A percentile compares a stretch with the other conserved stretches of the same genome.
Conservation (phyloP, 192 early-diverging fungal species). For the Dissophora globulifera region DNA sequence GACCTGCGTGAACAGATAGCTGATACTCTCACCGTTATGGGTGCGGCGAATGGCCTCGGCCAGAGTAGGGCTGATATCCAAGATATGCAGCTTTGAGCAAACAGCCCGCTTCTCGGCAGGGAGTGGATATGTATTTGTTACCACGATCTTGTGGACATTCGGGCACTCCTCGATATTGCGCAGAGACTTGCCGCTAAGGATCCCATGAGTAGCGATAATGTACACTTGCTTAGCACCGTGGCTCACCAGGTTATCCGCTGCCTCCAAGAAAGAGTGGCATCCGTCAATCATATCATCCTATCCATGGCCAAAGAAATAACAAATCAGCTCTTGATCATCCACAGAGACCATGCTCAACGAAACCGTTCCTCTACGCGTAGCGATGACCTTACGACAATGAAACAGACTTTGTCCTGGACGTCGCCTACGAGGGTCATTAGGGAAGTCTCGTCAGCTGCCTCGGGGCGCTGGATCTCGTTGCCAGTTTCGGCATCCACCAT, state of each 20-base stretch:
- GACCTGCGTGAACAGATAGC: conserved; percentile 81
- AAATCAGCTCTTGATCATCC: too few species aligned
- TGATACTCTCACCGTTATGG: conserved; percentile 95
- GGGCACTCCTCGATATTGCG: conserved; percentile 84
- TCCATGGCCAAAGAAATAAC: neutral
- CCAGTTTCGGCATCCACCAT: conserved; percentile 56
- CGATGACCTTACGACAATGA: conserved; percentile 86
- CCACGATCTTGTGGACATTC: conserved; percentile 81
- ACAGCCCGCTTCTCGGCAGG: conserved; percentile 72
- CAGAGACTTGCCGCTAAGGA: conserved; percentile 89
- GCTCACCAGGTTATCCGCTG: conserved; percentile 88
- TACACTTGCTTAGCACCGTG: conserved; percentile 84
- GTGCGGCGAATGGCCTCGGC: conserved; percentile 82
- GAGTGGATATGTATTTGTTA: conserved; percentile 92
- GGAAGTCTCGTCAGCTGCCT: conserved; percentile 56
- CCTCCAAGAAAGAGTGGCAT: conserved; percentile 89
- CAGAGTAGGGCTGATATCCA: conserved; percentile 91
- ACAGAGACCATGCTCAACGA: too few species aligned
- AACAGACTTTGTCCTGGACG: conserved; percentile 84
- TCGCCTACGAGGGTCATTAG: conserved; percentile 93
- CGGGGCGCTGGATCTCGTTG: conserved; percentile 49
- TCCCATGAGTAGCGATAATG: conserved; percentile 94
- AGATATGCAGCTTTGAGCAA: conserved; percentile 81
- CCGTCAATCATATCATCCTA: conserved; percentile 96
- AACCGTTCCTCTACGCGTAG: too few species aligned